phyloP scores from a whole-genome alignment of 257 asterid species.

The Thymus quinquecostatus region DNA sequence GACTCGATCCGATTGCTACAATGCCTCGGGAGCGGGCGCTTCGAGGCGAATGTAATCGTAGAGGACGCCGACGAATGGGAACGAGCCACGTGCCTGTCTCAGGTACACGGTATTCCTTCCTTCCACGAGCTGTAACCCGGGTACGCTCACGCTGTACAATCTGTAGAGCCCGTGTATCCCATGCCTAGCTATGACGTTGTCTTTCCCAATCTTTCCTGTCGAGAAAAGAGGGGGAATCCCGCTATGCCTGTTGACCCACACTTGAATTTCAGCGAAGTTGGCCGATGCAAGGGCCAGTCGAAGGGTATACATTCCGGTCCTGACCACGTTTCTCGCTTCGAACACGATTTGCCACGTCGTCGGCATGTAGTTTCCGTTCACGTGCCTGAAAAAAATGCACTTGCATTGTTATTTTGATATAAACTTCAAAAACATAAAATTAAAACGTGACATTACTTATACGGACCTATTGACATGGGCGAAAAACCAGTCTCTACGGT shows the following conservation, averaged over 20 bases:
- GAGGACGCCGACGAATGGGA: conserved; percentile 36
- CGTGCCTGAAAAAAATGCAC: not conserved
- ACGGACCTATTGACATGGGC: conserved; percentile 61
- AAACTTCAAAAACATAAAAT: too few relatives aligned
- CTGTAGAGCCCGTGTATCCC: conserved; percentile 78
- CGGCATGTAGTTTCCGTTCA: conserved; percentile 32
- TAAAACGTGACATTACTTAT: too few relatives aligned
- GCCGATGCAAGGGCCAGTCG: conserved; percentile 81
- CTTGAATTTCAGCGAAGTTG: conserved; percentile 52
- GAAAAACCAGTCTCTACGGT: conserved; percentile 55
- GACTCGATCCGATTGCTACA: not conserved
- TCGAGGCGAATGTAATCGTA: conserved; percentile 20
- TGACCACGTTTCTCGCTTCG: conserved; percentile 35
- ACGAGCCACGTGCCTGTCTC: conserved; percentile 42
- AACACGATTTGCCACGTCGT: conserved; percentile 71
- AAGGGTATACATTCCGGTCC: conserved; percentile 46
- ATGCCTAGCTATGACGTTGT: conserved; percentile 83
- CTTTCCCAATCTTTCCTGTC: conserved; percentile 54
- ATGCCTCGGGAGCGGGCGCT: not conserved
- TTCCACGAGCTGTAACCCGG: conserved; percentile 39
- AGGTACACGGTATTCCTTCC: conserved; percentile 61
- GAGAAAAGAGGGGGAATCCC: conserved; percentile 41
- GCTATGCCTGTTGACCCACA: conserved; percentile 47
- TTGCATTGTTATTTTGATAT: not conserved
- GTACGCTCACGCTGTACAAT: conserved; percentile 37